Base-by-base conservation (phyloP, 1,284 basidiomycete genomes). In the Trametes hirsuta region DNA sequence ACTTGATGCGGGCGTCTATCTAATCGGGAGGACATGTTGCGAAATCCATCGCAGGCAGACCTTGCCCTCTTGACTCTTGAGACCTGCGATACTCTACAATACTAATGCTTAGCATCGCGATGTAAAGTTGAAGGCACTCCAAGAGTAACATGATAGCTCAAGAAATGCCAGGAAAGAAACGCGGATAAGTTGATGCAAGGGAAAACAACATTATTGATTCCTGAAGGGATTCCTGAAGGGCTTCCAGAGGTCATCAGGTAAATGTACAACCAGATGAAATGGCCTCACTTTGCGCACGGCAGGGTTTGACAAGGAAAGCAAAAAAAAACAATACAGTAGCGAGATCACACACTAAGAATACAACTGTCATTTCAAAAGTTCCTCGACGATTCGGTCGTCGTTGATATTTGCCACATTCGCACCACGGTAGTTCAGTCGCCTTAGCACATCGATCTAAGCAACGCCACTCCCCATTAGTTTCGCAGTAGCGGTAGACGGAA, bases 371-470 rank as follows among this genome's bases (percentile, higher is more conserved):
- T 82, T 84, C 68, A 87, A 72, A 50, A 87, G 70, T 72, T 85
- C 82, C 71, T 86, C 81, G 37, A 87, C 80, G 37, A 88, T 76
- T 59, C 78, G 77, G 68, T 88, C 85, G 64, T 87, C 84, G 53
- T 80, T 75, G 64, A 88, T 85, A 65, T 82, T 84, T 37, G 77
- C 72, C 44, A 83, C 81, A 68, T 90, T 89, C 25, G 80, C 77
- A 12, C 93, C 96, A 18, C 96, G 87, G 77, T 98, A 99, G 76
- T 99, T 98, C 73, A 97, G 74, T 67, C 90, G 83, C 68, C 91
- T 87, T 63, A 98, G 81, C 10, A 91, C 90, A 65, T 95, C 90
- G 64, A 96, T 94, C 93, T 94, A 66, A 8, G 41, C 46, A 25
- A 21, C 25, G 18, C 24, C 39, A 18, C 58, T 47, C 10, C 36